Evolutionary conservation across 1,284 basidiomycete species (phyloP), one percentile per base, ranked within the genome.

Genomic region (Boletus nobilissimus): DNA sequence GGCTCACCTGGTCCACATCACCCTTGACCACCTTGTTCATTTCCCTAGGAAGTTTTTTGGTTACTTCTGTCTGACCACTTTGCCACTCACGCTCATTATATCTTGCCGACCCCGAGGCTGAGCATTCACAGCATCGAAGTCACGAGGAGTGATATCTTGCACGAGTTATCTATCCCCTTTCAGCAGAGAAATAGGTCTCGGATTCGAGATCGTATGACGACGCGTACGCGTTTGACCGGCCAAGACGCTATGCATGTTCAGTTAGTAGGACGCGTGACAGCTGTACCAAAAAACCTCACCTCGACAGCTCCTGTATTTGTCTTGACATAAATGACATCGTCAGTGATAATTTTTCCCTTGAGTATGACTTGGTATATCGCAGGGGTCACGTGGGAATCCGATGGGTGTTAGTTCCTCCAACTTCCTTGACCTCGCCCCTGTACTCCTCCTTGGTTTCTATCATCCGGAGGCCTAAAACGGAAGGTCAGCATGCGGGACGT

Each of bases 371-470:
- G 98, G 87, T 99, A 99, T 83, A 99, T 97, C 75, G 92, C 95
- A 19, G 98, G 98, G 86, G 13, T 97, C 97, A 99, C 98, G 87
- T 99, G 97, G 40, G 97, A 97, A 92, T 87, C 98, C 98, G 46
- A 96, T 94, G 2, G 98, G 98, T 6, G 98, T 99, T 78, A 99
- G 88, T 85, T 99, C 98, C 16, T 97, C n/a, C n/a, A n/a, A n/a
- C n/a, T n/a, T n/a, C n/a, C n/a, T n/a, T 99, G 48, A 99, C 96
- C 87, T 99, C 98, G 77, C 98, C 98, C 86, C 99, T 98, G 87
- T 98, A 99, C 18, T 99, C 97, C 85, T 99, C 97, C 86, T 99
- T 99, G 6, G 97, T 99, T 88, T 99, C 98, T 87, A 99, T 99
- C 90, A 98, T 97, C 84, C 97, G 93, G 43, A 98, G 90, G 72